Evolutionary conservation across 805 yeast species (phyloP), one percentile per base, ranked within the genome.

Genomic region (Saccharomyces kudriavzevii): DNA sequence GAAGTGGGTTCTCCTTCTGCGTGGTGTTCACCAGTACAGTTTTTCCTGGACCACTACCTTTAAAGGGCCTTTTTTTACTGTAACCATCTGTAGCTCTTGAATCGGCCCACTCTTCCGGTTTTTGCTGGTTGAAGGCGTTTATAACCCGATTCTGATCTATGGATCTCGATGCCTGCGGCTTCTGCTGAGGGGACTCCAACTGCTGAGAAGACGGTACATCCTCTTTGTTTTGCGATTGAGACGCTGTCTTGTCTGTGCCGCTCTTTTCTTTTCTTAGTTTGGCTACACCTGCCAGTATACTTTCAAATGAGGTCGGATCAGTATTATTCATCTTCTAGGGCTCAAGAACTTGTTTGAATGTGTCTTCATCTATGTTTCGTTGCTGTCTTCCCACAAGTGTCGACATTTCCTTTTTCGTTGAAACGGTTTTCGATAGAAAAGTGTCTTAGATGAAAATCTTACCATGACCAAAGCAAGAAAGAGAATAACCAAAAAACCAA

Each of bases 1-100:
- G 68, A 45, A 87, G 65, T 5, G 92, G 92, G 62, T 87, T 87
- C 1, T 88, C 91, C 49, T 78, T 81, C 64, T 87, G 94, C 0
- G 85, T 76, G 43, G 80, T 79, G 45, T 83, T 79, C 4, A 86
- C 87, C 45, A 78, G 76, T 0, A 84, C 74, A 2, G 78, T 68
- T 20, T 64, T 68, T 4, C 65, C 62, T 5, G 57, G 49, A n/a
- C 31, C 45, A 26, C 45, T 14, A 17, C 43, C 40, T 35, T 24
- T 49, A 20, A 29, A 47, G 14, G 50, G 40, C 45, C 56, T 49
- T n/a, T 52, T 49, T 24, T 35, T 30, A 17, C 31, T 46, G 5
- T 68, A 52, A 1, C 62, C 63, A 26, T 60, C 61, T 11, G 56
- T 49, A 6, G 40, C 31, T 22, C 60, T 52, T 45, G 59, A 53